Conservation (phyloP, 768 basidiomycete genomes). For the Naganishia vishniacii region DNA sequence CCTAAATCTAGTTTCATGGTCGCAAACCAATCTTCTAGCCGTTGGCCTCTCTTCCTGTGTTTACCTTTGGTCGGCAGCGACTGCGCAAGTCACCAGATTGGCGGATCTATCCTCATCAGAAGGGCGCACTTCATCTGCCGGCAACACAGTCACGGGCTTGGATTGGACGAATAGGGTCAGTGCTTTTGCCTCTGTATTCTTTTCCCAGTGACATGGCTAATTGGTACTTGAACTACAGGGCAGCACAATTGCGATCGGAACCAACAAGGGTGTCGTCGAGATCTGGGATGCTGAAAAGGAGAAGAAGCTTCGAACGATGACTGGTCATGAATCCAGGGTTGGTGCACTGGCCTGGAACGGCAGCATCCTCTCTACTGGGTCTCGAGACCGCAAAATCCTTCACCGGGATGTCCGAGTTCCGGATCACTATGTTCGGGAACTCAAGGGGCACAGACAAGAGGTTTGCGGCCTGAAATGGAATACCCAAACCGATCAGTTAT, state of each 20-base stretch:
- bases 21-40: conserved; percentile 84
- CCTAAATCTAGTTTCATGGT: conserved; percentile 96
- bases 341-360: conserved; percentile 93
- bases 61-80: conserved; percentile 94
- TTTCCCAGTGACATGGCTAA: not conserved
- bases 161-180: conserved; percentile 80
- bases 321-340: conserved; percentile 80
- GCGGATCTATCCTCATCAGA: conserved; percentile 61
- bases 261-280: conserved; percentile 77
- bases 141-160: conserved; percentile 59
- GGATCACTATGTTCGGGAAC: conserved; percentile 62
- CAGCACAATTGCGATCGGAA: conserved; percentile 85
- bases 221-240: conserved; percentile 52
- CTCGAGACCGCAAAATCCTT: conserved; percentile 80
- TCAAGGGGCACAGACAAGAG: conserved; percentile 63
- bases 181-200: not conserved
- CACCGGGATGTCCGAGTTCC: conserved; percentile 86
- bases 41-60: conserved; percentile 88
- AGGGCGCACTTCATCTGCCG: conserved; percentile 18
- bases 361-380: conserved; percentile 79
- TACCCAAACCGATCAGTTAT: conserved; percentile 58
- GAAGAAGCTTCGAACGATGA: conserved; percentile 71
- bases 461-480: conserved; percentile 96
- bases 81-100: conserved; percentile 82
- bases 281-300: conserved; percentile 86